phyloP scores from a whole-genome alignment of 306 rosid species.

The Crotalaria pallida region DNA sequence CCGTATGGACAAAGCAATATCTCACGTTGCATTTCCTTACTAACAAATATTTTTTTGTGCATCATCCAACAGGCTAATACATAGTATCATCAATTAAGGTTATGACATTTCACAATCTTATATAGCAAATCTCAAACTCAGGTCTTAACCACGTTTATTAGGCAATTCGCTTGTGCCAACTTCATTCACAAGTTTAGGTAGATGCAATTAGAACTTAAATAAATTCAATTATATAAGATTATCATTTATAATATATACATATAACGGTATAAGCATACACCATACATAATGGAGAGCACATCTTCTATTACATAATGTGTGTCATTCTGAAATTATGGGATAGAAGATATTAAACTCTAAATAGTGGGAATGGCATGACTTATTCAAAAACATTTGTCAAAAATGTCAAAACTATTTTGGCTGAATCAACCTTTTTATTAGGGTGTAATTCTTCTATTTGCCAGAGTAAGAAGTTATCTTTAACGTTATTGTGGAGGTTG shows the following conservation, averaged over 20 bases:
- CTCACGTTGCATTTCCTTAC: not conserved
- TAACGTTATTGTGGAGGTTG: not conserved
- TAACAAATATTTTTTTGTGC: not conserved
- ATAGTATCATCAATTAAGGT: too few species aligned
- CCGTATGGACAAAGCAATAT: conserved; percentile 12
- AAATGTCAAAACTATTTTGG: not conserved
- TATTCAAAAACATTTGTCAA: too few species aligned
- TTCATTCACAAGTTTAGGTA: not conserved
- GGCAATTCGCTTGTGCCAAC: too few species aligned
- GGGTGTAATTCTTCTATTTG: not conserved
- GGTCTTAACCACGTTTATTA: too few species aligned
- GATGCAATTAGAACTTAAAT: not conserved
- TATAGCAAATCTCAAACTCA: too few species aligned
- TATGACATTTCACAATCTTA: not conserved
- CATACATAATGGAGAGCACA: too few species aligned
- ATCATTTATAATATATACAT: not conserved
- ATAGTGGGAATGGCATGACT: too few species aligned
- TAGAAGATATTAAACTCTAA: too few species aligned
- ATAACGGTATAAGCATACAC: too few species aligned
- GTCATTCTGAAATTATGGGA: too few species aligned
- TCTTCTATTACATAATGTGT: too few species aligned
- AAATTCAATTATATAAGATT: not conserved
- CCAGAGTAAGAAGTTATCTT: not conserved
- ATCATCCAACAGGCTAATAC: conserved; percentile 3
- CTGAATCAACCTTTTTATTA: not conserved